Evolutionary conservation across 1,284 basidiomycete genomes (phyloP).

Genomic region (Coniferiporia weirii): DNA sequence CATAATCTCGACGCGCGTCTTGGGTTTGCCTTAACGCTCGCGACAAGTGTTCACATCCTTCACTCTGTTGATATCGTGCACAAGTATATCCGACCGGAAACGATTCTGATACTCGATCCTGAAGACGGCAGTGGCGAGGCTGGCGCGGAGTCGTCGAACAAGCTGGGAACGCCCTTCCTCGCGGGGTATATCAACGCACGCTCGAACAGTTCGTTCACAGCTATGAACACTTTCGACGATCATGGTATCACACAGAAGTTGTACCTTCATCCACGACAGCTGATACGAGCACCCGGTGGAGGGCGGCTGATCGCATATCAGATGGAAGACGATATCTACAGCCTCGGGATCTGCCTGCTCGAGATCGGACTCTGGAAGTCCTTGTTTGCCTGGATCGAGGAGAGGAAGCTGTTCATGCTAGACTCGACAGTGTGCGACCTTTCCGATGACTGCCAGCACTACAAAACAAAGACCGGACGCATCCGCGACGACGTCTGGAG

Average conservation of each 20-base stretch:
- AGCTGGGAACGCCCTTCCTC: background rate
- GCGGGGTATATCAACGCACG: background rate
- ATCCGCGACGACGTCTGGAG: background rate
- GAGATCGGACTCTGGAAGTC: constrained; percentile 19
- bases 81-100: background rate
- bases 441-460: background rate
- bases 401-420: background rate
- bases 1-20: constrained; percentile 4
- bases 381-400: constrained; percentile 6
- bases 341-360: constrained; percentile 15
- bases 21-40: background rate
- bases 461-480: background rate
- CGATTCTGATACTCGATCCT: background rate
- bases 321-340: constrained; percentile 16
- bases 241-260: background rate
- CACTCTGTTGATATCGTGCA: constrained; percentile 4
- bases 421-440: background rate
- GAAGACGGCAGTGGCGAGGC: background rate
- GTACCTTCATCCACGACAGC: background rate
- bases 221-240: background rate
- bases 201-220: background rate
- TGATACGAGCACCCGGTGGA: background rate
- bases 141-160: background rate
- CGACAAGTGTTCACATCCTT: background rate
- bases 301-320: background rate